Conservation (phyloP, 768 basidiomycete species). For the Serendipita indica region DNA sequence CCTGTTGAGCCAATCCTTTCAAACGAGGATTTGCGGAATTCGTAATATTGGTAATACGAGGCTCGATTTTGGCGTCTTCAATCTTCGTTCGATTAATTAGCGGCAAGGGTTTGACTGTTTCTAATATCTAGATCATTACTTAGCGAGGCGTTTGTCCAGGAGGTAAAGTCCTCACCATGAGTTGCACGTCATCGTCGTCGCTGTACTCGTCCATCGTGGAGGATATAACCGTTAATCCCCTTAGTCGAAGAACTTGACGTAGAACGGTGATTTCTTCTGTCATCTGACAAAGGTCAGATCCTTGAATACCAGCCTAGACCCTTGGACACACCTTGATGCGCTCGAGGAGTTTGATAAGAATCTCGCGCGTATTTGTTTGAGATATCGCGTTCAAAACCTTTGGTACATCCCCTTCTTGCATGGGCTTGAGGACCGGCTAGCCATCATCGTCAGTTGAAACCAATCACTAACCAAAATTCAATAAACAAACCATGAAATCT, state of each 20-base stretch:
- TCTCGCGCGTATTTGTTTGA: conserved; percentile 69
- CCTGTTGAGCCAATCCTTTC: conserved; percentile 46
- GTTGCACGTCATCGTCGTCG: conserved; percentile 58
- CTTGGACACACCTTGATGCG: conserved; percentile 52
- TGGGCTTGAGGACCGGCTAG: conserved; percentile 64
- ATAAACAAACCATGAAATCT: conserved; percentile 59
- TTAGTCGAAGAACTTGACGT: conserved; percentile 76
- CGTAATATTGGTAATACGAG: conserved; percentile 41
- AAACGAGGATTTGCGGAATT: conserved; percentile 42
- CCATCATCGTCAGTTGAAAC: conserved; percentile 10
- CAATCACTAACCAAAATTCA: background rate
- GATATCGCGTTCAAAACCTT: conserved; percentile 85
- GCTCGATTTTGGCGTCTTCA: conserved; percentile 61
- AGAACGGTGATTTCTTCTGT: conserved; percentile 69
- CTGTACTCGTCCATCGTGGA: conserved; percentile 67
- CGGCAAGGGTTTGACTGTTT: conserved; percentile 44
- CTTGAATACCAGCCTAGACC: background rate
- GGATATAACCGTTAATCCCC: conserved; percentile 86
- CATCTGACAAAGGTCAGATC: conserved; percentile 35
- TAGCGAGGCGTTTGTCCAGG: background rate
- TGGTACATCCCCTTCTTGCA: conserved; percentile 66
- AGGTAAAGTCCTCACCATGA: conserved; percentile 33
- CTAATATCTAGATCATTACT: conserved; percentile 26
- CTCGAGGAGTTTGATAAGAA: conserved; percentile 67
- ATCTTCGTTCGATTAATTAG: conserved; percentile 80